These are phyloP conservation scores for Symbiodinium pilosum DNA, from an alignment of 73 alveolate genomes.

Conservation along the genomic window DNA sequence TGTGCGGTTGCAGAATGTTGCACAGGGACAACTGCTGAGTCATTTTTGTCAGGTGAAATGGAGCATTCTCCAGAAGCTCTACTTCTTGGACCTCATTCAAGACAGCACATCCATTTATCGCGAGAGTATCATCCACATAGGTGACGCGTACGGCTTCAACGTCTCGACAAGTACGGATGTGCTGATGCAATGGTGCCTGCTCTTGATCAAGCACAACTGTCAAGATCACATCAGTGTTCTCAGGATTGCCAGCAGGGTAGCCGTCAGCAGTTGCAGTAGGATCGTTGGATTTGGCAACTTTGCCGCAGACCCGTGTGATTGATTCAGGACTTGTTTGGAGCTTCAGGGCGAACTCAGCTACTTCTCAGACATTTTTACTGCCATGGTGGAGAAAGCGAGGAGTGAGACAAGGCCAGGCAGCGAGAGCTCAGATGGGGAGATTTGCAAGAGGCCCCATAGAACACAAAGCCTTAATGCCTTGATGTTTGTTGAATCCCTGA, in stretches of 20 bases:
- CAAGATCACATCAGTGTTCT: slow-evolving; percentile 62
- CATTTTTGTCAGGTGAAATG: slow-evolving; percentile 69
- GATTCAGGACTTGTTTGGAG: slow-evolving; percentile 15
- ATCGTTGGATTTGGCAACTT: neutral
- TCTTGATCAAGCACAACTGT: slow-evolving; percentile 88
- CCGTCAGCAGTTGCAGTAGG: neutral
- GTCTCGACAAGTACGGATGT: neutral
- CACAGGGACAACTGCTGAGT: no score
- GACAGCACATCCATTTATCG: slow-evolving; percentile 26
- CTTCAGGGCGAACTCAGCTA: neutral
- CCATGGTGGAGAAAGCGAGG: slow-evolving; percentile 3
- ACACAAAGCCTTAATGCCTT: no score
- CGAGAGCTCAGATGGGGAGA: no score
- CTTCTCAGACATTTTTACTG: neutral
- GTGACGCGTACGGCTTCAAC: slow-evolving; percentile 84
- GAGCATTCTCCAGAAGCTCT: slow-evolving; percentile 44
- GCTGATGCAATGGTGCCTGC: slow-evolving; percentile 53
- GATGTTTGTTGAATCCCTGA: no score
- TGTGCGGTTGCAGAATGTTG: no score
- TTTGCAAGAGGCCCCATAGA: neutral
- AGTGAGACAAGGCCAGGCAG: slow-evolving; percentile 20
- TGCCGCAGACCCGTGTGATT: neutral
- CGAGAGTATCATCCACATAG: slow-evolving; percentile 51
- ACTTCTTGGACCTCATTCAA: slow-evolving; percentile 30
- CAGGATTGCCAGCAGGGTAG: neutral